Base-by-base conservation (phyloP, 2,329 filamentous ascomycete genomes). In the Bertia moriformis region DNA sequence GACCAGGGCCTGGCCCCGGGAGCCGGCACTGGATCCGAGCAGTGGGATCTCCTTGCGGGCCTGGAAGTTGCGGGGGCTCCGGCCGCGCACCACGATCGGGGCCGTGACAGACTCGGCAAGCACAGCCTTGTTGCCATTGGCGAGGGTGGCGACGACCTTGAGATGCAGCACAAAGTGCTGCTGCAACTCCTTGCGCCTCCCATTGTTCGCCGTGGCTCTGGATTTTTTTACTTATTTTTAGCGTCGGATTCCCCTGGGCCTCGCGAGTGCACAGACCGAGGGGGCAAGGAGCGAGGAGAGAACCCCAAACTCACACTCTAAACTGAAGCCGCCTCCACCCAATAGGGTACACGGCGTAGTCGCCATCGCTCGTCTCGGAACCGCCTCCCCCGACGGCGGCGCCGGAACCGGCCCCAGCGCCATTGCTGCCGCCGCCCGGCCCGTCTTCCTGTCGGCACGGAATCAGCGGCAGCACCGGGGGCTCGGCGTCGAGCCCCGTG, bases 241-340 rank as follows among this genome's bases (percentile, higher is more conserved):
- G 4, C 12, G 3, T 18, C 19, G 14, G 15, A 17, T 4, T 33
- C 18, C 18, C 14, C 18, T n/a, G 24, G 29, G 33, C 29, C 15
- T 19, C 17, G n/a, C 30, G 39, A 39, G 37, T 20, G 14, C n/a
- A 19, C 27, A 22, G 20, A 41, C n/a, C n/a, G n/a, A n/a, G n/a
- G n/a, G n/a, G n/a, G n/a, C n/a, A n/a, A 40, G 22, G n/a, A 27
- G 22, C 37, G 5, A 14, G 20, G 5, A 15, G 32, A 10, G 17
- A 15, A 15, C 10, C 15, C 17, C 10, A 4, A 18, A 61, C 71
- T 61, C 57, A 76, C 66, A 80, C 93, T 49, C 89, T 73, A 54
- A 96, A 96, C 51, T 96, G 89, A 44, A 96, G 62, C 42, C 89
- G 73, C 50, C 91, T 87, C 86, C 89, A 96, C 37, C 87, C 85